Base-by-base conservation (phyloP, 2,329 filamentous ascomycete species). In the Podosphaera xanthii region DNA sequence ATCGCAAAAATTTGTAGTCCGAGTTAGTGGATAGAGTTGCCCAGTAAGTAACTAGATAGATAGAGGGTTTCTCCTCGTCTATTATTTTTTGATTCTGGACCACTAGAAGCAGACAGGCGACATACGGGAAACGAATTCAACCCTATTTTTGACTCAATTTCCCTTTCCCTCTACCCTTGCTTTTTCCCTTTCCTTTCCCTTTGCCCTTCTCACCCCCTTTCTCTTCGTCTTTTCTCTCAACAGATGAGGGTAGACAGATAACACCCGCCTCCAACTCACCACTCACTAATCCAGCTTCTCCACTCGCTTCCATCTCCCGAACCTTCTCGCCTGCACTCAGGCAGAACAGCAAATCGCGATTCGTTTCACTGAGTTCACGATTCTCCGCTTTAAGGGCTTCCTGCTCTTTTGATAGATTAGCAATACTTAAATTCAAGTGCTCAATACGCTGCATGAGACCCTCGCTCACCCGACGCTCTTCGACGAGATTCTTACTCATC, bases 291-390 rank as follows among this genome's bases (percentile, higher is more conserved):
- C 75, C 69, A 0, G 78, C 81, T 64, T 77, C 77, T 35, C 50
- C 56, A 12, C 44, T 31, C 14, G 77, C 78, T 69, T 81, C 79
- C 71, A 89, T 72, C 70, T 83, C 78, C 72, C 53, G 83, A 64
- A 95, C 71, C 71, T 87, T 91, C 71, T 92, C 82, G 70, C 86
- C 81, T 0, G 87, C 85, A 30, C 82, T 86, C 61, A 96, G 91
- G 67, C 91, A 94, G 77, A 94, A 90, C 57, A 77, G 82, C 68
- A 96, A 69, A 69, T 96, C 91, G 14, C 87, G 78, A 68, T 95
- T 94, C 76, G 87, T 84, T 69, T 96, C 90, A 63, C 79, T 83
- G 65, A 96, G 71, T 71, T 88, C 91, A 12, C 86, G 79, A 68
- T 95, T 94, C 76, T 89, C 85, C 69, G 94, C 89, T 63, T 82